Base-by-base conservation (phyloP, 495 filamentous ascomycete species). In the Aspergillus haitiensis region DNA sequence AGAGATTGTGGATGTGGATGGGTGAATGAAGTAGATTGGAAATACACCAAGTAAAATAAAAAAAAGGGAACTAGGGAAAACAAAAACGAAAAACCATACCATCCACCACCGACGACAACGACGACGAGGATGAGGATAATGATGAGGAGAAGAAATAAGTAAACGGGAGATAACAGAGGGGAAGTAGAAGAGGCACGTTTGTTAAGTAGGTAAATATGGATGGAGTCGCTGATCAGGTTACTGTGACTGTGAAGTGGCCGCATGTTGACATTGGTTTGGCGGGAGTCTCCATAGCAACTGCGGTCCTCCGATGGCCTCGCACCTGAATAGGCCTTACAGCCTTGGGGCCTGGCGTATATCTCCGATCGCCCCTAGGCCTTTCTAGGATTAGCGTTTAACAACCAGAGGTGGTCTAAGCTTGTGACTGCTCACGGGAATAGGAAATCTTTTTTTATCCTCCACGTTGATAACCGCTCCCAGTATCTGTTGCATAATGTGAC, bases 231-330 rank as follows among this genome's bases (percentile, higher is more conserved):
- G 55, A 37, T 56, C 15, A 15, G 3, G 37, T 44, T 21, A 39
- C 5, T 5, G 52, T 9, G 33, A 13, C 48, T 51, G 35, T 21
- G 54, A 58, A 44, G 55, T 5, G 31, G 48, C 21, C 44, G 32
- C 33, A 53, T 73, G 74, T 75, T 73, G 65, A 71, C 74, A 71
- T 55, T 58, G 63, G 59, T 37, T 37, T 62, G 45, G 53, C 65
- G 59, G 75, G 63, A 75, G 75, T 78, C 63, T 61, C 72, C 69
- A 70, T 67, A 60, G 73, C 71, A 78, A 78, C 74, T 33, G 45
- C 50, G 40, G 53, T 34, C 54, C 48, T 50, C 31, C 44, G 33
- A 50, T 31, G 57, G 40, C 32, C 60, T 58, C 52, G 35, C 42
- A 60, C 57, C 54, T 69, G 58, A 64, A 36, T 37, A 13, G 9